These are phyloP conservation scores for Amylostereum chailletii DNA, from an alignment of 1,284 basidiomycete species.

Conservation along the genomic window DNA sequence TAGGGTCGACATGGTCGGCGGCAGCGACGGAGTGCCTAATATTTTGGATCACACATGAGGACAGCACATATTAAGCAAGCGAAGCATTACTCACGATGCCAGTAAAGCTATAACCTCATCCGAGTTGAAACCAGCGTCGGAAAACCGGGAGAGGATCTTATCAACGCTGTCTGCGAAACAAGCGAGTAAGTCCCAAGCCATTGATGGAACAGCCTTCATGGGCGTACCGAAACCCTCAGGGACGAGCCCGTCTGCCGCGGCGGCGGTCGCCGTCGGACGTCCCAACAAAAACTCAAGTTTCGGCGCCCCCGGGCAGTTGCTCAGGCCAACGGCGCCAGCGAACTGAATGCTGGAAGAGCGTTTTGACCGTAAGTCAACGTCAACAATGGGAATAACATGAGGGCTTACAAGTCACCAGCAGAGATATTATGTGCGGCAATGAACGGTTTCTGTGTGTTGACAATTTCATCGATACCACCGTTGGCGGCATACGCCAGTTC, in stretches of 20 bases:
- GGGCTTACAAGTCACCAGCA: conserved; percentile 17
- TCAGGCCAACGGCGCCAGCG: conserved; percentile 17
- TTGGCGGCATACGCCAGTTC: conserved; percentile 14
- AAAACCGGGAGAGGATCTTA: conserved; percentile 12
- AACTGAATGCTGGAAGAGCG: conserved; percentile 15
- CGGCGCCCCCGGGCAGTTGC: conserved; percentile 19
- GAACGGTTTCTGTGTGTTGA: conserved; percentile 12
- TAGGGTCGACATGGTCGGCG: conserved; percentile 5
- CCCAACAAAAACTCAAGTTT: conserved; percentile 17
- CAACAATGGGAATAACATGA: not conserved
- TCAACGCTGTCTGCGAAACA: conserved; percentile 3
- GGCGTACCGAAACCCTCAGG: conserved; percentile 4
- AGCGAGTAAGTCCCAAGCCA: not conserved
- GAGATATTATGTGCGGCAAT: conserved; percentile 13
- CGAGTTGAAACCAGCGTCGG: conserved; percentile 12
- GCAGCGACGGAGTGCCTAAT: too few species aligned
- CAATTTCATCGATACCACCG: conserved; percentile 13
- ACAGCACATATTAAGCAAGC: not conserved
- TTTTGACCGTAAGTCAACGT: not conserved
- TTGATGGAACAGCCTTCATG: too few species aligned
- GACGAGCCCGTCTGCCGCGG: conserved; percentile 14
- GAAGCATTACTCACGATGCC: not conserved
- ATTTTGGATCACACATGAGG: not conserved
- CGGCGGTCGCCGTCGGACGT: conserved; percentile 16
- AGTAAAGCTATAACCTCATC: conserved; percentile 12